phyloP scores from a whole-genome alignment of 1,139 yeast genomes.

The Yamadazyma siamensis region DNA sequence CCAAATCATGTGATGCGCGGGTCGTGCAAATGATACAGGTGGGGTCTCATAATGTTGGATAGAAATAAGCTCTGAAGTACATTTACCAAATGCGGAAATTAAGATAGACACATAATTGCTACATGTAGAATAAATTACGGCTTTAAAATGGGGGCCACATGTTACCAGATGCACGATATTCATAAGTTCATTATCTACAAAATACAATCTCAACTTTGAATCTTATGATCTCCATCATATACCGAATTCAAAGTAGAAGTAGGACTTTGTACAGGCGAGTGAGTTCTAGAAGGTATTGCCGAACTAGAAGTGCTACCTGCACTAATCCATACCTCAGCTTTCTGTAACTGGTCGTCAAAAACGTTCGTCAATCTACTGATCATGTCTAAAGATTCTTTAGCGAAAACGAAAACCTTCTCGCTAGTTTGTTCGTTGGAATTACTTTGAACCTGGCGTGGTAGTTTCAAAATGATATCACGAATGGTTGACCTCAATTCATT shows the following conservation, averaged over 20 bases:
- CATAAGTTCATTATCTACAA: too few relatives aligned
- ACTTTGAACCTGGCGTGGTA: slow-evolving; percentile 51
- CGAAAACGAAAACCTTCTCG: slow-evolving; percentile 72
- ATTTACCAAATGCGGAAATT: too few relatives aligned
- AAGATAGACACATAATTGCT: too few relatives aligned
- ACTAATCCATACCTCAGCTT: slow-evolving; percentile 81
- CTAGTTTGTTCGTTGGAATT: slow-evolving; percentile 34
- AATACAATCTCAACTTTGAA: slow-evolving; percentile 10
- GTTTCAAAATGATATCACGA: slow-evolving; percentile 67
- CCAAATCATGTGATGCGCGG: too few relatives aligned
- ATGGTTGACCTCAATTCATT: slow-evolving; percentile 60
- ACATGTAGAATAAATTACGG: too few relatives aligned
- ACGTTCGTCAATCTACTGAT: slow-evolving; percentile 77
- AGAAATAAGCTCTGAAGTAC: too few relatives aligned
- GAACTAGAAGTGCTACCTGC: slow-evolving; percentile 22
- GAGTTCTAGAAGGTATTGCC: slow-evolving; percentile 5
- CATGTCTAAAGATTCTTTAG: slow-evolving; percentile 89
- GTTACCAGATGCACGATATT: too few relatives aligned
- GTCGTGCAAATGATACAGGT: too few relatives aligned
- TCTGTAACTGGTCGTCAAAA: slow-evolving; percentile 77
- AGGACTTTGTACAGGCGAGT: slow-evolving; percentile 4
- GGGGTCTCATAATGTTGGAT: too few relatives aligned
- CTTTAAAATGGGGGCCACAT: too few relatives aligned
- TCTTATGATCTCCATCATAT: slow-evolving; percentile 9
- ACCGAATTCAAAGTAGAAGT: slow-evolving; percentile 1